Conservation (phyloP, 208 protist species). For the Trypanosoma boissoni region DNA sequence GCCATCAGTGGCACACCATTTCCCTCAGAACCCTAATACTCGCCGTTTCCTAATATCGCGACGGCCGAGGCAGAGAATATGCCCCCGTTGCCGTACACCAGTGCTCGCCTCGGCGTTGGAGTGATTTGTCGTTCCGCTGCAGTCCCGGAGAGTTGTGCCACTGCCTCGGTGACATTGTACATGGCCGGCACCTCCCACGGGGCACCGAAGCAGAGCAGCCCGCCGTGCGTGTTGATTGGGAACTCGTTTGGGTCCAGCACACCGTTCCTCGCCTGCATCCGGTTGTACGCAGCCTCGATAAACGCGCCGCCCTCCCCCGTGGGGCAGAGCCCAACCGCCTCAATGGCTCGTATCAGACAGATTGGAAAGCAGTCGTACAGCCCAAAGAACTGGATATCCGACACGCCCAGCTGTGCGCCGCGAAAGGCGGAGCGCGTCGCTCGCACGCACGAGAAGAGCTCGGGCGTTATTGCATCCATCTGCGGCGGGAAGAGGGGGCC, state of each 20-base stretch:
- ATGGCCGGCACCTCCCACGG: slow-evolving; percentile 79
- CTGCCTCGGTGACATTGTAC: slow-evolving; percentile 72
- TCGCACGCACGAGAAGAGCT: slow-evolving; percentile 58
- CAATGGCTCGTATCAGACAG: slow-evolving; percentile 69
- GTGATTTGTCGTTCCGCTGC: slow-evolving; percentile 49
- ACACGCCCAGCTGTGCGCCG: slow-evolving; percentile 35
- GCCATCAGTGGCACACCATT: neutral
- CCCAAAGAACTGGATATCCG: slow-evolving; percentile 77
- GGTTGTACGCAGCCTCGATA: slow-evolving; percentile 48
- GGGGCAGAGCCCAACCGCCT: slow-evolving; percentile 51
- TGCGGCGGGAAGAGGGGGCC: slow-evolving; percentile 65
- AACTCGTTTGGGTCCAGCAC: slow-evolving; percentile 34
- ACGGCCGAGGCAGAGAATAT: slow-evolving; percentile 79
- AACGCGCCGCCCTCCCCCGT: slow-evolving; percentile 56
- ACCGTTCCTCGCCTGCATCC: slow-evolving; percentile 24
- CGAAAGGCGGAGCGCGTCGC: slow-evolving; percentile 49
- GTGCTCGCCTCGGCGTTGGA: slow-evolving; percentile 45
- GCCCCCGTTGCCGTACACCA: slow-evolving; percentile 90
- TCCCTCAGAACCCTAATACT: neutral
- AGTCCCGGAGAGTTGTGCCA: slow-evolving; percentile 43
- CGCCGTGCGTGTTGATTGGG: slow-evolving; percentile 78
- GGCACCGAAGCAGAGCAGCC: slow-evolving; percentile 72
- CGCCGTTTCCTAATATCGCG: slow-evolving; percentile 61
- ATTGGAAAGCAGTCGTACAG: slow-evolving; percentile 86
- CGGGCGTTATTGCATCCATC: slow-evolving; percentile 42